A percentile compares a stretch with the other conserved stretches of the same genome.
Evolutionary conservation across 2,329 filamentous ascomycete genomes (phyloP).

Genomic region (Cercospora sojina): DNA sequence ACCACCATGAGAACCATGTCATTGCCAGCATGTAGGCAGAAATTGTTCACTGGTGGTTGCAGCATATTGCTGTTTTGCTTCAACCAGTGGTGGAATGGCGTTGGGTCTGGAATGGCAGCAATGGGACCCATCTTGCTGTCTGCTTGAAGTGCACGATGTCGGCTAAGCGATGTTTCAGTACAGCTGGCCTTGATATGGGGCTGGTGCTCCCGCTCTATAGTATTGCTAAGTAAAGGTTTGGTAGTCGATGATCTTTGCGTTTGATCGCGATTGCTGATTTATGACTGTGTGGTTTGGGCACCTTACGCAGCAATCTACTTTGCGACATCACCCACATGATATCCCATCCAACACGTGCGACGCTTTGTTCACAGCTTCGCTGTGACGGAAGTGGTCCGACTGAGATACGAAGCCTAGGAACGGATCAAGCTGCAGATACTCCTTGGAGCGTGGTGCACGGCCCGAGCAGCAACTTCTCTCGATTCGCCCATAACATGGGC

Average conservation of each 20-base stretch:
- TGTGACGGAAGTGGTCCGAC: neutral
- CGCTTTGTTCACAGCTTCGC: neutral
- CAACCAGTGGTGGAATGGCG: slow-evolving; percentile 53
- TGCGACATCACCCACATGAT: neutral
- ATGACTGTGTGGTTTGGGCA: neutral
- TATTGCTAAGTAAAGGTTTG: neutral
- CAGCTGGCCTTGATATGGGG: neutral
- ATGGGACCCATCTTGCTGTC: slow-evolving; percentile 12
- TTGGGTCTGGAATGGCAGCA: slow-evolving; percentile 14
- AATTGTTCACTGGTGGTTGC: slow-evolving; percentile 93
- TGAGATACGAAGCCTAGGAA: neutral
- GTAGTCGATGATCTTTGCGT: neutral
- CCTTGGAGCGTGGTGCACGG: neutral
- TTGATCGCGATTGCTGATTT: neutral
- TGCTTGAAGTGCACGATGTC: neutral
- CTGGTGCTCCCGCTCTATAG: neutral
- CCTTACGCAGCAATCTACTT: neutral
- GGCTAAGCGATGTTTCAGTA: neutral
- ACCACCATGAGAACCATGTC: slow-evolving; percentile 87
- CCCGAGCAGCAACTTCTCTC: neutral
- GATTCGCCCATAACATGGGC: neutral
- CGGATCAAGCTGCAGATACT: neutral
- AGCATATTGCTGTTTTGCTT: slow-evolving; percentile 86
- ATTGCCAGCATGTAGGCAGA: slow-evolving; percentile 91
- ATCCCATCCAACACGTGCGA: neutral